These are phyloP conservation scores for Teunomyces stri DNA, from an alignment of 805 yeast species.

Conservation along the genomic window DNA sequence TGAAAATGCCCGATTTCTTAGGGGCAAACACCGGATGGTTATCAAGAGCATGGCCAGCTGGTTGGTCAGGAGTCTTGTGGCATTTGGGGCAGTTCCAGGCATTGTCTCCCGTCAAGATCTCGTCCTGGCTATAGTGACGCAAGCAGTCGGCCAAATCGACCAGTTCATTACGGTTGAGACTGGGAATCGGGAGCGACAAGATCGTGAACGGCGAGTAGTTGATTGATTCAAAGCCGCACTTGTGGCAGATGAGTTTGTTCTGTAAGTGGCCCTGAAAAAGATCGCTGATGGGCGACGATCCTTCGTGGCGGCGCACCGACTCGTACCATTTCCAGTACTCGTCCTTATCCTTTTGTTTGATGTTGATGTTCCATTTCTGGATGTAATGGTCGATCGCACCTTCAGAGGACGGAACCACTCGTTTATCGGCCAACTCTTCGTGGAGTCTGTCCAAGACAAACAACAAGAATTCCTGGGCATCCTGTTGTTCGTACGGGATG, in stretches of 20 bases:
- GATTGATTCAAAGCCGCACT: constrained; percentile 60
- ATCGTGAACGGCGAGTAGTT: constrained; percentile 63
- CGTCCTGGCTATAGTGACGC: constrained; percentile 58
- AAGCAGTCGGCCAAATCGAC: constrained; percentile 63
- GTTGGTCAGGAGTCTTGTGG: constrained; percentile 22
- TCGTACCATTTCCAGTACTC: constrained; percentile 66
- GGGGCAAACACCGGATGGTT: constrained; percentile 38
- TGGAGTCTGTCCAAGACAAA: constrained; percentile 66
- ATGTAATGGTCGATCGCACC: constrained; percentile 23
- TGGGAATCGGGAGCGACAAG: constrained; percentile 61
- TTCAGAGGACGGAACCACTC: constrained; percentile 10
- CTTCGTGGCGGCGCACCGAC: constrained; percentile 49
- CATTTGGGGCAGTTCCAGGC: constrained; percentile 87
- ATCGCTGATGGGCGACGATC: constrained; percentile 64
- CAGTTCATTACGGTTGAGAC: constrained; percentile 23
- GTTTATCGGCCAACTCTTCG: constrained; percentile 51
- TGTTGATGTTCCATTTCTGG: constrained; percentile 30
- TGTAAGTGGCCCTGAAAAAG: constrained; percentile 74
- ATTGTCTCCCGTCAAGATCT: constrained; percentile 67
- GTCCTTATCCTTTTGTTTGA: constrained; percentile 32
- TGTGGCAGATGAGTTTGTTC: constrained; percentile 57
- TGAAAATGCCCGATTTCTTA: constrained; percentile 34
- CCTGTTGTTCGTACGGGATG: constrained; percentile 77
- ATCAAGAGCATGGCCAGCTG: constrained; percentile 17
- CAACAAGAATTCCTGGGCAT: constrained; percentile 73